These are phyloP conservation scores for Fusarium sp. DNA, from an alignment of 2,329 filamentous ascomycete genomes.

Conservation along the genomic window DNA sequence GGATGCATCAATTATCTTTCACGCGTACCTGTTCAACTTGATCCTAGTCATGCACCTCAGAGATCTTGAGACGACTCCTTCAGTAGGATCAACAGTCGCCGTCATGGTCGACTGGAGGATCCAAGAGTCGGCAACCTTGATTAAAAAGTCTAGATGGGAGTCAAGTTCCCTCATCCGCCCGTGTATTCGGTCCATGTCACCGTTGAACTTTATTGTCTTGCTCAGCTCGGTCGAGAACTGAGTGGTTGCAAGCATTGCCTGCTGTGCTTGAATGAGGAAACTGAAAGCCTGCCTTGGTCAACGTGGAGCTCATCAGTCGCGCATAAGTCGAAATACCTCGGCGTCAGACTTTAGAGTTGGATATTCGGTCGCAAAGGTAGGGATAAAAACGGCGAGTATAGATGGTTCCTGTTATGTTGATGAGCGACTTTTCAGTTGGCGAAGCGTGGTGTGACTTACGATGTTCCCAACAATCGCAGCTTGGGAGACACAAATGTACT, in stretches of 20 bases:
- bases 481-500: not conserved
- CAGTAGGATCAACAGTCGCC: not conserved
- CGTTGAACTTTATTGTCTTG: not conserved
- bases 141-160: not conserved
- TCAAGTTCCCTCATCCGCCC: not conserved
- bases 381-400: not conserved
- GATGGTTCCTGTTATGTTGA: not conserved
- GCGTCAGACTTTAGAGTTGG: not conserved
- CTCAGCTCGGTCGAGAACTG: not conserved
- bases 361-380: not conserved
- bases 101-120: not conserved
- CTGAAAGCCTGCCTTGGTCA: not conserved
- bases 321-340: not conserved
- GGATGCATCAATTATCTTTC: not conserved
- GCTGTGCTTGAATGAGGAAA: not conserved
- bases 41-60: not conserved
- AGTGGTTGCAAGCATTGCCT: not conserved
- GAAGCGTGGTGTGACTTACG: not conserved
- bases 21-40: not conserved
- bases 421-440: not conserved
- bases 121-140: not conserved
- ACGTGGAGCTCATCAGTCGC: not conserved
- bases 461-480: not conserved
- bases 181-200: not conserved
- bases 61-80: not conserved